These are phyloP conservation scores for Parachaetomium inaequale DNA, from an alignment of 495 filamentous ascomycete genomes.

Conservation along the genomic window DNA sequence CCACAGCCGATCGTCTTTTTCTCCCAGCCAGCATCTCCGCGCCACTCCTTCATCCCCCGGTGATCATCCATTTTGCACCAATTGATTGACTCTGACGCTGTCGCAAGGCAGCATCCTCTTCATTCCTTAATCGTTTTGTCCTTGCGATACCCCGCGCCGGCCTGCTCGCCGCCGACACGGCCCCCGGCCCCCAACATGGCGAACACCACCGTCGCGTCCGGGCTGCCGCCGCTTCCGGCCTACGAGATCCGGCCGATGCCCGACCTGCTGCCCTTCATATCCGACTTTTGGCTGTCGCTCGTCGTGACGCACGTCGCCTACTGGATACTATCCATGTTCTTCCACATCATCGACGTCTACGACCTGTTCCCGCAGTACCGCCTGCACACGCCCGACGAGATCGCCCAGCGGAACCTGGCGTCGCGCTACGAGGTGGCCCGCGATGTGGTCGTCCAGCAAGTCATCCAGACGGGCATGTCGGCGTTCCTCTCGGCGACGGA, in stretches of 20 bases:
- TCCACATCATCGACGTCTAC: constrained; percentile 77
- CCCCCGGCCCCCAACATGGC: constrained; percentile 35
- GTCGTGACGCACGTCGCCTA: constrained; percentile 79
- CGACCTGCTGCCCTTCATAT: constrained; percentile 70
- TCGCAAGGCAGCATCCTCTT: constrained; percentile 8
- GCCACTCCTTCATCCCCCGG: constrained; percentile 7
- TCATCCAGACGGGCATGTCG: constrained; percentile 74
- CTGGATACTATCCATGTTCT: constrained; percentile 82
- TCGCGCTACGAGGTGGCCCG: constrained; percentile 74
- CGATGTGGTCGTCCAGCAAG: constrained; percentile 83
- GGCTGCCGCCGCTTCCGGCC: constrained; percentile 72
- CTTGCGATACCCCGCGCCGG: neutral
- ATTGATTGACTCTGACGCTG: constrained; percentile 1
- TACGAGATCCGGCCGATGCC: constrained; percentile 65
- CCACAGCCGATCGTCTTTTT: constrained; percentile 15
- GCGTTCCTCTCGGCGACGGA: constrained; percentile 61
- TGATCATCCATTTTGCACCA: constrained; percentile 2
- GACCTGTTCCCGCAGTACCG: constrained; percentile 84
- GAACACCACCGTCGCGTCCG: constrained; percentile 41
- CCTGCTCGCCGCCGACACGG: constrained; percentile 22
- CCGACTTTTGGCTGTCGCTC: constrained; percentile 72
- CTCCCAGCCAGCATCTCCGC: neutral
- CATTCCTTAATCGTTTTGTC: neutral
- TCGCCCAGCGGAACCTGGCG: constrained; percentile 81
- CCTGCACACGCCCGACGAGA: constrained; percentile 86